Evolutionary conservation across 2,329 filamentous ascomycete species (phyloP).

Genomic region (Calonectria fujianensis): DNA sequence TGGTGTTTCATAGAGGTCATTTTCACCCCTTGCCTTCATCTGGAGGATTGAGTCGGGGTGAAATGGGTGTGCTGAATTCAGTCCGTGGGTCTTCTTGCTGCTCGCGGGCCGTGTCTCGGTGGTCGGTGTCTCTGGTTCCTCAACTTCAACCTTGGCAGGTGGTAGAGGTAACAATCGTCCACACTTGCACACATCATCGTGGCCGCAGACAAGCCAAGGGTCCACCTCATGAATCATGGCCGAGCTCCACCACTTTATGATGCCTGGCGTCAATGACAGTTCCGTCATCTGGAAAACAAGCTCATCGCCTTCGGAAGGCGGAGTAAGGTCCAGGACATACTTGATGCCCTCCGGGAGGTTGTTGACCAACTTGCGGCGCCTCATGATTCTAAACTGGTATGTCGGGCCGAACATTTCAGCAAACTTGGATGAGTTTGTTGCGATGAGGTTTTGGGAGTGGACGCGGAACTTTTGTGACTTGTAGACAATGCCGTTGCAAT

Average conservation of each 20-base stretch:
- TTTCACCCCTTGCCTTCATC: conserved; percentile 50
- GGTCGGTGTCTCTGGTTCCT: conserved; percentile 15
- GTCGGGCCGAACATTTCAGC: conserved; percentile 65
- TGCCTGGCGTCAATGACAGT: conserved; percentile 73
- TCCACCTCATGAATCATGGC: conserved; percentile 58
- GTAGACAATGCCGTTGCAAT: conserved; percentile 61
- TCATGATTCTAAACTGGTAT: conserved; percentile 63
- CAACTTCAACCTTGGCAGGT: neutral
- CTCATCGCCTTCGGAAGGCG: conserved; percentile 77
- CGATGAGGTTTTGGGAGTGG: conserved; percentile 67
- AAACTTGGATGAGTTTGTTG: conserved; percentile 69
- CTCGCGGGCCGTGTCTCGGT: neutral
- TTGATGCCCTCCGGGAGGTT: conserved; percentile 66
- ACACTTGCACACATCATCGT: conserved; percentile 65
- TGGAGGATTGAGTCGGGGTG: conserved; percentile 39
- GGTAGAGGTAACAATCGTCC: conserved; percentile 27
- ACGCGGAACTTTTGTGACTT: conserved; percentile 64
- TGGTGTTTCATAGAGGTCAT: conserved; percentile 52
- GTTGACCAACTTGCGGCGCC: conserved; percentile 61
- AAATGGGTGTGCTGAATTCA: conserved; percentile 18
- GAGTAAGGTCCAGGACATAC: conserved; percentile 79
- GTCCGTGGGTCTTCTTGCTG: neutral
- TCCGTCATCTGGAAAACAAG: conserved; percentile 75
- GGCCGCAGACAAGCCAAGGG: conserved; percentile 60
- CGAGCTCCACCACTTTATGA: conserved; percentile 73